phyloP scores from a whole-genome alignment of 768 basidiomycete species.

The Boletales sp. region DNA sequence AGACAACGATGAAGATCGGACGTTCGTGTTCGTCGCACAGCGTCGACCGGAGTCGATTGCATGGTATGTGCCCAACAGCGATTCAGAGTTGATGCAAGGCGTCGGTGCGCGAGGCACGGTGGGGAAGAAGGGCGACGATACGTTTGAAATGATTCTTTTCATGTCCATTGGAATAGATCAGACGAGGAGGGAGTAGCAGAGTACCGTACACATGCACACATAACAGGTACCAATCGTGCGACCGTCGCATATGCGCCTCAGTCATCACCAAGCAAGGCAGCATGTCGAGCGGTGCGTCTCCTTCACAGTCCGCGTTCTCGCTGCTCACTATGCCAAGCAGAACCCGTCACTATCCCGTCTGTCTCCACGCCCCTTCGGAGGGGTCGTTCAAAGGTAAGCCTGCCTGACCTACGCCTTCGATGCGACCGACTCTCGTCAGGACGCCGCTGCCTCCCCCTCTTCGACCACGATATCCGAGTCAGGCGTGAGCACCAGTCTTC shows the following conservation, averaged over 20 bases:
- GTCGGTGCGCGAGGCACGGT: constrained; percentile 39
- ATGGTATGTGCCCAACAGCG: constrained; percentile 46
- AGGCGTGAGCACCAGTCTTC: constrained; percentile 12
- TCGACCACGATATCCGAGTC: constrained; percentile 33
- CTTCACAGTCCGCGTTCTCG: too few relatives aligned
- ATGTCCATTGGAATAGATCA: constrained; percentile 26
- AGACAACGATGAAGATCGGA: constrained; percentile 35
- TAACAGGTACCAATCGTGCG: too few relatives aligned
- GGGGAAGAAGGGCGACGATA: constrained; percentile 55
- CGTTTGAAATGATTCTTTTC: constrained; percentile 64
- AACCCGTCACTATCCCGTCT: background rate
- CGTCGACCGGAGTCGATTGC: constrained; percentile 54
- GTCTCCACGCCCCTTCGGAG: constrained; percentile 12
- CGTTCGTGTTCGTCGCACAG: constrained; percentile 60
- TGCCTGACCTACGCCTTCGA: background rate
- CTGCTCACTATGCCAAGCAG: too few relatives aligned
- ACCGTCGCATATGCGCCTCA: too few relatives aligned
- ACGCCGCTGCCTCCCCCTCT: constrained; percentile 19
- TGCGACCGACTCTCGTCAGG: constrained; percentile 9
- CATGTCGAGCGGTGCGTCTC: constrained; percentile 15
- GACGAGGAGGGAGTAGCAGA: too few relatives aligned
- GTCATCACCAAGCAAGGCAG: too few relatives aligned
- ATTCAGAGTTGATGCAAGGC: too few relatives aligned
- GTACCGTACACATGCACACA: too few relatives aligned
- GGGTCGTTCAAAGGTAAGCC: constrained; percentile 17